phyloP scores from a whole-genome alignment of 495 filamentous ascomycete species.

The Endocarpon pusillum region DNA sequence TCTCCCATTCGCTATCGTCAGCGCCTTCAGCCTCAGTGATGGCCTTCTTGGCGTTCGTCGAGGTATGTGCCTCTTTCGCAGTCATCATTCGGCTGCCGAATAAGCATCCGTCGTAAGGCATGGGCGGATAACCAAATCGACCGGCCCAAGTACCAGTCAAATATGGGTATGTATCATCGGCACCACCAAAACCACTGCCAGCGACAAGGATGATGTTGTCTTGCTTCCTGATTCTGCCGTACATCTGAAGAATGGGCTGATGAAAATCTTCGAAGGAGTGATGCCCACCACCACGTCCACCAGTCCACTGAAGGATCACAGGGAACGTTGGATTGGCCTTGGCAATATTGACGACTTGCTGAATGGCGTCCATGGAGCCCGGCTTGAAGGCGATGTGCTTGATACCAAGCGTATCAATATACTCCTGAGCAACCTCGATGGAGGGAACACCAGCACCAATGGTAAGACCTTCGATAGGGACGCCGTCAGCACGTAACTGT shows the following conservation, averaged over 20 bases:
- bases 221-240: slow-evolving; percentile 62
- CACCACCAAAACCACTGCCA: slow-evolving; percentile 81
- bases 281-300: slow-evolving; percentile 83
- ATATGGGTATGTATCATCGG: slow-evolving; percentile 86
- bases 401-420: slow-evolving; percentile 82
- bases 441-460: slow-evolving; percentile 90
- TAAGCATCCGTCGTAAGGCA: slow-evolving; percentile 84
- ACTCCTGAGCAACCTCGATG: slow-evolving; percentile 85
- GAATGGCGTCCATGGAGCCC: slow-evolving; percentile 75
- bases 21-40: slow-evolving; percentile 83
- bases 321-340: slow-evolving; percentile 82
- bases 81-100: slow-evolving; percentile 91
- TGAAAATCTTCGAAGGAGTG: slow-evolving; percentile 96
- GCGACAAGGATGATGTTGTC: slow-evolving; percentile 78
- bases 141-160: slow-evolving; percentile 75
- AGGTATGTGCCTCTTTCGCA: slow-evolving; percentile 88
- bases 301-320: slow-evolving; percentile 86
- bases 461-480: slow-evolving; percentile 86
- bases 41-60: slow-evolving; percentile 81
- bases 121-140: slow-evolving; percentile 72
- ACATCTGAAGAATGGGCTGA: slow-evolving; percentile 81
- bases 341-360: slow-evolving; percentile 80
- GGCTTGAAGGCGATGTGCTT: slow-evolving; percentile 95
- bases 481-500: slow-evolving; percentile 67
- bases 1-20: slow-evolving; percentile 83